phyloP scores from a whole-genome alignment of 2,329 filamentous ascomycete genomes.

The Fusarium domesticum region DNA sequence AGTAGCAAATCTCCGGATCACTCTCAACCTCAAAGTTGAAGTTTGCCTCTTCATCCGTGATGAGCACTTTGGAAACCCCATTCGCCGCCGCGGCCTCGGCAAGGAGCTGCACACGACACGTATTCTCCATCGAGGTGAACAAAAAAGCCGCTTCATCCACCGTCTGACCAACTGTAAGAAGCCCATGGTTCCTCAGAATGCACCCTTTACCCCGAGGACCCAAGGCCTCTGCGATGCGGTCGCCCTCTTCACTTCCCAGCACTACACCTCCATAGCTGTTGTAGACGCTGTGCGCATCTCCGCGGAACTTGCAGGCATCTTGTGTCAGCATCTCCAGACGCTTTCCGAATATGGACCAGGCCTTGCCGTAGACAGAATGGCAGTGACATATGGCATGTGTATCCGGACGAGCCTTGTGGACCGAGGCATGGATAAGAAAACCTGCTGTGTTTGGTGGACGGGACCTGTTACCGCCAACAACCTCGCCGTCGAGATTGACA shows the following conservation, averaged over 20 bases:
- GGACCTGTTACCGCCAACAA: slow-evolving; percentile 59
- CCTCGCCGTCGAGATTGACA: slow-evolving; percentile 57
- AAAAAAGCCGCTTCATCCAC: slow-evolving; percentile 72
- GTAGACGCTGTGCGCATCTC: slow-evolving; percentile 61
- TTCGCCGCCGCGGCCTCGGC: slow-evolving; percentile 30
- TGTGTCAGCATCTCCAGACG: slow-evolving; percentile 67
- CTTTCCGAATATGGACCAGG: slow-evolving; percentile 62
- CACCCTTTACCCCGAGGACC: slow-evolving; percentile 56
- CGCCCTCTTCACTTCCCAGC: slow-evolving; percentile 61
- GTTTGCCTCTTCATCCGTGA: slow-evolving; percentile 41
- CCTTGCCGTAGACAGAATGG: slow-evolving; percentile 62
- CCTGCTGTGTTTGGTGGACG: slow-evolving; percentile 65
- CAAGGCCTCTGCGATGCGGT: slow-evolving; percentile 59
- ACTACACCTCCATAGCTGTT: slow-evolving; percentile 50
- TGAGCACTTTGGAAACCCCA: slow-evolving; percentile 36
- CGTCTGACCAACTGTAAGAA: slow-evolving; percentile 65
- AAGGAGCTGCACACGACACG: slow-evolving; percentile 47
- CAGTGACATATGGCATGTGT: slow-evolving; percentile 67
- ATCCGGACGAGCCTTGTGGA: slow-evolving; percentile 63
- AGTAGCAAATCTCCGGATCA: slow-evolving; percentile 27
- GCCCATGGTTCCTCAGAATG: slow-evolving; percentile 67
- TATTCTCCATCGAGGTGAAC: slow-evolving; percentile 64
- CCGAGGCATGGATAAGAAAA: slow-evolving; percentile 64
- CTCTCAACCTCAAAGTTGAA: slow-evolving; percentile 34
- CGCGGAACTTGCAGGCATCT: slow-evolving; percentile 62